These are phyloP conservation scores for Cicer chorassanicum DNA, from an alignment of 306 rosid species.

Conservation along the genomic window DNA sequence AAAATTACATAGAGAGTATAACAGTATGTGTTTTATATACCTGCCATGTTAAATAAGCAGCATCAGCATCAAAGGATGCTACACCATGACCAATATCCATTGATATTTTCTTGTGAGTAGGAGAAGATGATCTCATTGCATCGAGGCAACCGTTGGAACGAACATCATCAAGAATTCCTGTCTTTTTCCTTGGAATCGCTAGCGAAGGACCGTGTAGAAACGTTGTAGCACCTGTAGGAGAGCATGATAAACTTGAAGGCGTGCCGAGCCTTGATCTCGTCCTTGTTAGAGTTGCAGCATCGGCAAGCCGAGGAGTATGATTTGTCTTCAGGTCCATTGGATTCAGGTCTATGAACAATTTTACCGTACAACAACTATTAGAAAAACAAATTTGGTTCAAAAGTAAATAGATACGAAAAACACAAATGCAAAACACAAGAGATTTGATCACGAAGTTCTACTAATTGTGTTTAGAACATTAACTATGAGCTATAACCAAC, in stretches of 20 bases:
- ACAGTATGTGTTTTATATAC: constrained; percentile 50
- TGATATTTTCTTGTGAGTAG: constrained; percentile 71
- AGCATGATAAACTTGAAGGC: constrained; percentile 62
- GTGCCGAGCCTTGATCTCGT: constrained; percentile 79
- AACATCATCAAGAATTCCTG: constrained; percentile 80
- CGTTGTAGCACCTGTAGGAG: constrained; percentile 63
- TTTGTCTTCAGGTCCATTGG: constrained; percentile 89
- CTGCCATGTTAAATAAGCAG: constrained; percentile 79
- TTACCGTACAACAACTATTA: constrained; percentile 34
- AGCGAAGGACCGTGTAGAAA: constrained; percentile 55
- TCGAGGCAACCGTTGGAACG: constrained; percentile 82
- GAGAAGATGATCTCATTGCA: constrained; percentile 97
- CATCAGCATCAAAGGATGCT: constrained; percentile 61
- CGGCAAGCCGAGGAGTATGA: constrained; percentile 76
- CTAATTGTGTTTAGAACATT: too few species aligned
- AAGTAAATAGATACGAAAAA: too few species aligned
- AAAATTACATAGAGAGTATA: constrained; percentile 13
- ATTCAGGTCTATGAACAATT: constrained; percentile 62
- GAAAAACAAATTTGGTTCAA: too few species aligned
- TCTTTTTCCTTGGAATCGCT: constrained; percentile 78
- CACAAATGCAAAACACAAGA: too few species aligned
- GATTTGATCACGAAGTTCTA: too few species aligned
- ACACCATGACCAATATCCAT: constrained; percentile 61
- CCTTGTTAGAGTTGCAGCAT: constrained; percentile 71
- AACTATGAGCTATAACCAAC: too few species aligned